Conservation (phyloP, 768 basidiomycete genomes). For the Chiua virens region DNA sequence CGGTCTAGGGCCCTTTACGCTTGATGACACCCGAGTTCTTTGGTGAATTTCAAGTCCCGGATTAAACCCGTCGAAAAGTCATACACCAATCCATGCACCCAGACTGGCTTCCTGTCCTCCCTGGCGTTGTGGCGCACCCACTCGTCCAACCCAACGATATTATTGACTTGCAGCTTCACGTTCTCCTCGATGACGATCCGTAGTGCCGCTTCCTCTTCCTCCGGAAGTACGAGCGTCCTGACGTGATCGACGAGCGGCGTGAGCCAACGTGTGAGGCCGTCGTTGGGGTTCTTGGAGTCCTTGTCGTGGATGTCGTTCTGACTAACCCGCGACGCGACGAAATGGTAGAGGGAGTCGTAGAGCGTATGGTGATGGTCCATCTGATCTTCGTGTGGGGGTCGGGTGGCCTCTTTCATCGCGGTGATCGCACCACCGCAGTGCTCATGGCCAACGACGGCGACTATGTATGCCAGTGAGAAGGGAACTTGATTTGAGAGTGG, state of each 20-base stretch:
- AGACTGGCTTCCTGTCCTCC: conserved; percentile 38
- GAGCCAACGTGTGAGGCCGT: conserved; percentile 70
- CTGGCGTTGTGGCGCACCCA: conserved; percentile 39
- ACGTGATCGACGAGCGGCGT: conserved; percentile 61
- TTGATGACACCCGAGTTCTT: conserved; percentile 8
- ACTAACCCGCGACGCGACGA: conserved; percentile 6
- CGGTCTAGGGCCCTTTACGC: too few relatives aligned
- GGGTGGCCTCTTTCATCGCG: conserved; percentile 10
- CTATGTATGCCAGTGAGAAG: conserved; percentile 34
- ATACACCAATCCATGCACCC: conserved; percentile 75
- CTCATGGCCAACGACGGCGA: conserved; percentile 80
- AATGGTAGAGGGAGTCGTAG: conserved; percentile 17
- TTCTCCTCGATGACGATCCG: conserved; percentile 51
- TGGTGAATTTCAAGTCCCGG: conserved; percentile 53
- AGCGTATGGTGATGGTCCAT: conserved; percentile 7
- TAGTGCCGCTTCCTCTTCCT: conserved; percentile 28
- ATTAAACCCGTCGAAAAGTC: conserved; percentile 58
- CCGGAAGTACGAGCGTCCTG: conserved; percentile 38
- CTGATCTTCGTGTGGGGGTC: conserved; percentile 1
- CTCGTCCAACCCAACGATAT: conserved; percentile 40
- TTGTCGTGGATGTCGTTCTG: conserved; percentile 15
- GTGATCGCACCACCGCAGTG: conserved; percentile 75
- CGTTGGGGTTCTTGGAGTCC: conserved; percentile 31
- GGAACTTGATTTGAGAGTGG: neutral
- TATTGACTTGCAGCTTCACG: conserved; percentile 53